These are phyloP conservation scores for Solanum dulcamara DNA, from an alignment of 257 asterid genomes.

Conservation along the genomic window DNA sequence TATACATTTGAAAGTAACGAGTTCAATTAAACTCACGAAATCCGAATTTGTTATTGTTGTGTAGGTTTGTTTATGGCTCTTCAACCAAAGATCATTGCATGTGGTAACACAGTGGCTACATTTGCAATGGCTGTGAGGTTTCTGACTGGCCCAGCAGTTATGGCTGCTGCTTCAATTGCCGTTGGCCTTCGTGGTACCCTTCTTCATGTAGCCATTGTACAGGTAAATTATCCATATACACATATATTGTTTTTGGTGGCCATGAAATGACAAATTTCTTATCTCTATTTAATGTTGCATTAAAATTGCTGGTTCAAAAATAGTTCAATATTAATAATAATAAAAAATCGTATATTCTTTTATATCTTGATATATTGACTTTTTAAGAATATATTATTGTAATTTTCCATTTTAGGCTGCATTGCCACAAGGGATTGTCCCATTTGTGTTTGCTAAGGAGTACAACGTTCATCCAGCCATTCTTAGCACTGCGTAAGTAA, in stretches of 20 bases:
- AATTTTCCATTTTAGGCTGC: slow-evolving; percentile 48
- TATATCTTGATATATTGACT: neutral
- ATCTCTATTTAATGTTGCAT: neutral
- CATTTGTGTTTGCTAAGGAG: slow-evolving; percentile 92
- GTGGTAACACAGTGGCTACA: slow-evolving; percentile 87
- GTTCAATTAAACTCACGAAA: neutral
- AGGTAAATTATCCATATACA: slow-evolving; percentile 26
- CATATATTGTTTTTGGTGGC: neutral
- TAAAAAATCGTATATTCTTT: neutral
- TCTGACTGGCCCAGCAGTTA: slow-evolving; percentile 94
- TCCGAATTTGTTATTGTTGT: neutral
- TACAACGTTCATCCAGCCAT: slow-evolving; percentile 91
- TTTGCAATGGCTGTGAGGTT: slow-evolving; percentile 97
- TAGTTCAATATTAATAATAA: neutral
- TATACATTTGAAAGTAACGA: neutral
- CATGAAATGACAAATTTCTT: neutral
- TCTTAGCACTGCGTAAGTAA: slow-evolving; percentile 81
- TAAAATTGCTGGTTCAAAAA: neutral
- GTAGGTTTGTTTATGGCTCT: slow-evolving; percentile 98
- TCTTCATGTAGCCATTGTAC: slow-evolving; percentile 84
- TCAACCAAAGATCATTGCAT: slow-evolving; percentile 92
- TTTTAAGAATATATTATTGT: neutral
- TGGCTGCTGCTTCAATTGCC: slow-evolving; percentile 93
- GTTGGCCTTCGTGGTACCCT: slow-evolving; percentile 95
- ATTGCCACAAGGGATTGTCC: slow-evolving; percentile 97